Percentiles rank a stretch among this genome's conserved stretches.
Evolutionary conservation across 1,284 basidiomycete species (phyloP).

Genomic region (Xerocomus amazonicus): DNA sequence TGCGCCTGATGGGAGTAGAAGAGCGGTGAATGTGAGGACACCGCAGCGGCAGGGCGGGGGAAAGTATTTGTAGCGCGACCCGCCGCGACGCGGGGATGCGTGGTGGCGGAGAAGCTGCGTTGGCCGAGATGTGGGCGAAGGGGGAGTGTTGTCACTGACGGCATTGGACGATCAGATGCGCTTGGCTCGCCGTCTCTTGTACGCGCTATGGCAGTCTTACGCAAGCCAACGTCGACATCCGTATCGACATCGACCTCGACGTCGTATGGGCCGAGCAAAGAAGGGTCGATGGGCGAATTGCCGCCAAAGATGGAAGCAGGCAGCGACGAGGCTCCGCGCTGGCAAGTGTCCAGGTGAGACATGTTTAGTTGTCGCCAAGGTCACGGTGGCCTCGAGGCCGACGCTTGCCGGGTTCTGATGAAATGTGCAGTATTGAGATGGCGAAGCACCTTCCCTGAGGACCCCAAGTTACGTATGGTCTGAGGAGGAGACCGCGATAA

Average conservation of each 20-base stretch:
- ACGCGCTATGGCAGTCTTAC: no score
- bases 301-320: background rate
- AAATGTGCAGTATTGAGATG: background rate
- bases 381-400: no score
- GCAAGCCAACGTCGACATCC: no score
- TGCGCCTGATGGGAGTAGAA: no score
- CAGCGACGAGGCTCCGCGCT: background rate
- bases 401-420: background rate
- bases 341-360: background rate
- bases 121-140: conserved; percentile 9
- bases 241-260: background rate
- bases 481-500: background rate
- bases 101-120: conserved; percentile 17
- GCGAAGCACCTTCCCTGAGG: background rate
- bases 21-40: background rate
- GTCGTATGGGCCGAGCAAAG: conserved; percentile 6
- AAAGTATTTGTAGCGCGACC: conserved; percentile 1
- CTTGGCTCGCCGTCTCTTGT: conserved; percentile 13
- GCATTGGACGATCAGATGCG: conserved; percentile 12
- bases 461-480: background rate
- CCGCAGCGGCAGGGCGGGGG: background rate
- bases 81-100: background rate
- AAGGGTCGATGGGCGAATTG: conserved; percentile 1
- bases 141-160: conserved; percentile 13
- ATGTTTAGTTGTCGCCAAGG: background rate